Base-by-base conservation (phyloP, 2,329 filamentous ascomycete genomes). In the Bisporella sp. region DNA sequence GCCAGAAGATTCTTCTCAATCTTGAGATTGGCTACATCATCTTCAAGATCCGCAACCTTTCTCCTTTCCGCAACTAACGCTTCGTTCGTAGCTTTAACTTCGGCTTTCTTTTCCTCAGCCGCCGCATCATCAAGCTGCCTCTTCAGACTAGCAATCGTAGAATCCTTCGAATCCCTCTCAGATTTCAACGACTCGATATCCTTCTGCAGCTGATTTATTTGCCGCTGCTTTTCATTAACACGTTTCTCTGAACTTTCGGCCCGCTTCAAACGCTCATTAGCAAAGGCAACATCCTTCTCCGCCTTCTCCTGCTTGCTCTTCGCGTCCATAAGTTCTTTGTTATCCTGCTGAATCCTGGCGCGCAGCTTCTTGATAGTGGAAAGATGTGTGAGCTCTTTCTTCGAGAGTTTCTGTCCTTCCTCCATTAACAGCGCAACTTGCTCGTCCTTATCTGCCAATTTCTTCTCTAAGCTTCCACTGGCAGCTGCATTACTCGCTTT, bases 341-440 rank as follows among this genome's bases (percentile, higher is more conserved):
- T 86, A 35, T 81, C 77, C 45, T 86, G 80, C 8, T 77, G 71
- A 11, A 87, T 67, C 61, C 86, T 85, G 28, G 74, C 71, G 41
- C 84, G 81, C 52, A 97, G 70, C 62, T 89, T 91, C 68, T 93
- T 95, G 61, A 97, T 87, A 4, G 85, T 84, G 5, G 81, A 81
- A 54, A 92, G 77, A 56, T 95, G 84, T 62, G 90, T 89, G 67
- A 96, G 80, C 66, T 99, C 93, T 0, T 81, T 87, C 59, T 85
- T 87, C 1, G 89, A 91, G 6, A 97, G 75, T 58, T 86, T 90
- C 60, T 93, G 87, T 0, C 95, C 93, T 71, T 99, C 93, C 59
- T 95, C 85, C 75, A 99, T 87, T 9, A 99, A 73, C 44, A 91
- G 72, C 3, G 91, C 89, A 61, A 97, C 95, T 65, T 88, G 88